Evolutionary conservation across 345 rosid species (phyloP), one percentile per base, ranked within the genome.

Genomic region (Euphorbia pulcherrima): DNA sequence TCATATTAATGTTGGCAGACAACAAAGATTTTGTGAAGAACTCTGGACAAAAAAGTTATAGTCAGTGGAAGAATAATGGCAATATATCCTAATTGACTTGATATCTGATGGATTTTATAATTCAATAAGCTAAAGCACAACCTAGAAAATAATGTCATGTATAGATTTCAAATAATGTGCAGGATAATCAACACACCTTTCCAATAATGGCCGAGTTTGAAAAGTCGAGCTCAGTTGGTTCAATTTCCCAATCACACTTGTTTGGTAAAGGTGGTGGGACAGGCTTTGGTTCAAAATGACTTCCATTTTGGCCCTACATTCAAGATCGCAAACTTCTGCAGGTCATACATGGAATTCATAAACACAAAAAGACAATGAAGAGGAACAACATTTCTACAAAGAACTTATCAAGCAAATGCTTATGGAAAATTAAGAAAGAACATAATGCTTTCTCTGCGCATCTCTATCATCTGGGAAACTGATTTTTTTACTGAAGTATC

Each of bases 201-300:
- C 99, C 97, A 48, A 94, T 94, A 69, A 79, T 84, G 3, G 77
- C 66, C 0, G 92, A 86, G 74, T 78, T 88, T 11, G 99, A 85
- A 77, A 94, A 94, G 78, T 94, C 96, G 52, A 94, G 83, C 85
- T 94, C 99, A 40, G 95, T 74, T 27, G 97, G 99, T 52, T 94
- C 99, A 61, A 94, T 83, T 85, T 94, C 99, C 97, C 99, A 94
- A 75, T 94, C 99, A 84, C 97, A 90, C 80, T 94, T 94, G 77
- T 94, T 94, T 28, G 99, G 90, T 67, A 84, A 81, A 39, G 99
- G 97, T 18, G 99, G 99, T 11, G 88, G 84, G 76, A 94, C 97
- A 64, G 96, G 92, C 83, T 85, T 94, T 70, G 95, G 96, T 68
- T 94, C 99, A 81, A 91, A 89, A 71, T 94, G 99, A 77, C 99